Evolutionary conservation across 495 filamentous ascomycete species (phyloP).

Genomic region (Bathelium albidoporum): DNA sequence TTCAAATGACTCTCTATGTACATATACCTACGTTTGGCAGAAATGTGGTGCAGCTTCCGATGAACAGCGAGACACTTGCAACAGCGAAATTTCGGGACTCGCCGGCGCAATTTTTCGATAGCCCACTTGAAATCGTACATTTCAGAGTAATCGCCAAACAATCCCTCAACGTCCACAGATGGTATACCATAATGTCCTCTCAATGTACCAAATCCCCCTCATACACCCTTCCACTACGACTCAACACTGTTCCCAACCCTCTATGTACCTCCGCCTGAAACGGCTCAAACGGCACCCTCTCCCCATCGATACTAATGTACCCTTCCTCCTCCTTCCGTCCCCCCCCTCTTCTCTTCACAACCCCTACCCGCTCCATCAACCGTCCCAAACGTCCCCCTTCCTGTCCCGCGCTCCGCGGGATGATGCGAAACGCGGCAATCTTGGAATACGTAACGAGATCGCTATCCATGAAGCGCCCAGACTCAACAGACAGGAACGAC

Average conservation of each 20-base stretch:
- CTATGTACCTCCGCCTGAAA: slow-evolving; percentile 86
- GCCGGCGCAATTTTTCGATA: no score
- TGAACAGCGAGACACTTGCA: no score
- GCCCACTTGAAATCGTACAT: no score
- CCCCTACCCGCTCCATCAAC: slow-evolving; percentile 7
- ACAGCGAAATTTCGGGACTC: no score
- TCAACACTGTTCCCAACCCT: slow-evolving; percentile 74
- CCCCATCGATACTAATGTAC: slow-evolving; percentile 91
- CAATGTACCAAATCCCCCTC: slow-evolving; percentile 41
- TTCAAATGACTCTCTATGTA: no score
- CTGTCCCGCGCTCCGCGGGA: slow-evolving; percentile 37
- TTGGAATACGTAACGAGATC: slow-evolving; percentile 72
- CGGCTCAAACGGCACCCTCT: slow-evolving; percentile 70
- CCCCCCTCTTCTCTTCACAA: slow-evolving; percentile 11
- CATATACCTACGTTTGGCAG: no score
- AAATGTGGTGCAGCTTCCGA: no score
- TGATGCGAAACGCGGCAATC: slow-evolving; percentile 69
- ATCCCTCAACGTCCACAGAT: background rate
- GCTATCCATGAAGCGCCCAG: slow-evolving; percentile 65
- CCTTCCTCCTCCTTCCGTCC: slow-evolving; percentile 48
- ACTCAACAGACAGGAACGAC: slow-evolving; percentile 59
- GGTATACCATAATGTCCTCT: background rate
- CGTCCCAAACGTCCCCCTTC: background rate
- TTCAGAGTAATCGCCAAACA: background rate
- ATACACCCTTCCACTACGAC: slow-evolving; percentile 58